Conservation (phyloP, 352 stramenopile species). For the Phytophthora nicotianae region DNA sequence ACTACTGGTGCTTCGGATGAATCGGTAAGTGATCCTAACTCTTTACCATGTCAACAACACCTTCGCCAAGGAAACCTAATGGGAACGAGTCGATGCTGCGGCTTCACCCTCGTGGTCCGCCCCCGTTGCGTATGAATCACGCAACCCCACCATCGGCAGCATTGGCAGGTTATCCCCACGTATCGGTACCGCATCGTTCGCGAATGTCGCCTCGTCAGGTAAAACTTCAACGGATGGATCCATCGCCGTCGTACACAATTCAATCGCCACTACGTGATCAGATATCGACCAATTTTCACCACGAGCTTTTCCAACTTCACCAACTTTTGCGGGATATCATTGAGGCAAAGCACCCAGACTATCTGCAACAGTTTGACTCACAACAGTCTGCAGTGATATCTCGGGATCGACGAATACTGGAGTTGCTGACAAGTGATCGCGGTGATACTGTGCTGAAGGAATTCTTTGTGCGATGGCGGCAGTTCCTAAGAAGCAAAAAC, state of each 20-base stretch:
- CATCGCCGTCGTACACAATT: slow-evolving; percentile 22
- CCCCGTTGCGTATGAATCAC: slow-evolving; percentile 24
- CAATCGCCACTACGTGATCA: slow-evolving; percentile 40
- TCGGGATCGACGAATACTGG: slow-evolving; percentile 45
- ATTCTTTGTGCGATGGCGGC: slow-evolving; percentile 65
- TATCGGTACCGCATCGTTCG: slow-evolving; percentile 17
- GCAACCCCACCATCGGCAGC: slow-evolving; percentile 9
- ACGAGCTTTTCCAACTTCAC: slow-evolving; percentile 77
- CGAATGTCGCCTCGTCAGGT: slow-evolving; percentile 38
- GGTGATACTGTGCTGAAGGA: slow-evolving; percentile 62
- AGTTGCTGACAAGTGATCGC: slow-evolving; percentile 73
- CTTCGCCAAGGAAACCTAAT: slow-evolving; percentile 24
- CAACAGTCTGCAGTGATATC: slow-evolving; percentile 10
- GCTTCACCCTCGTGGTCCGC: slow-evolving; percentile 29
- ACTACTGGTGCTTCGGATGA: not conserved
- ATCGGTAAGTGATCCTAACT: not conserved
- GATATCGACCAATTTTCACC: slow-evolving; percentile 46
- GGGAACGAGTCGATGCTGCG: slow-evolving; percentile 17
- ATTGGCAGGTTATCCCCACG: slow-evolving; percentile 24
- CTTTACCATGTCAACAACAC: slow-evolving; percentile 11
- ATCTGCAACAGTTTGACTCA: slow-evolving; percentile 9
- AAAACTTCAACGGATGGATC: slow-evolving; percentile 44
- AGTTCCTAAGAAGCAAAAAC: slow-evolving; percentile 14
- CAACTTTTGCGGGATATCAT: slow-evolving; percentile 61
- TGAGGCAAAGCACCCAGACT: slow-evolving; percentile 6